Evolutionary conservation across 2,329 filamentous ascomycete genomes (phyloP).

Genomic region (Colletotrichum orbiculare): DNA sequence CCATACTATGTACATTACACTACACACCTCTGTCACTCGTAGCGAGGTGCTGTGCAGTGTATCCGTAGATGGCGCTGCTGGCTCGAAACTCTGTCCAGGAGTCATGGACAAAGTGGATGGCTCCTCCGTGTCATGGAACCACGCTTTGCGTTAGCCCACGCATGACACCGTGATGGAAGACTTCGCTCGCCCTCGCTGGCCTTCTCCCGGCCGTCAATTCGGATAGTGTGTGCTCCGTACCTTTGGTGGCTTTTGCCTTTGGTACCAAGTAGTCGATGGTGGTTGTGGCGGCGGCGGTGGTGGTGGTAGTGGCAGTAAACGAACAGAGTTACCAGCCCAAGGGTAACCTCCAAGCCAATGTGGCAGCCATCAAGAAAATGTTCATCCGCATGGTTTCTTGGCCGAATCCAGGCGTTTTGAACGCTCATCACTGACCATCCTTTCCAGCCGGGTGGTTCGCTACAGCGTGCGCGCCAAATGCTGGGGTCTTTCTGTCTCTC

Average conservation of each 20-base stretch:
- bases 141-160: not conserved
- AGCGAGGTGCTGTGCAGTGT: not conserved
- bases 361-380: too few relatives aligned
- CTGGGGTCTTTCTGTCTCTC: conserved; percentile 8
- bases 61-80: conserved; percentile 2
- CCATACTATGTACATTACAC: not conserved
- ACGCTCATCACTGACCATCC: conserved; percentile 22
- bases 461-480: conserved; percentile 19
- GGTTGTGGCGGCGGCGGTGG: too few relatives aligned
- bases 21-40: conserved; percentile 1
- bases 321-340: too few relatives aligned
- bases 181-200: too few relatives aligned
- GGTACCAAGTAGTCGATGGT: too few relatives aligned
- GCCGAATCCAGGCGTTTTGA: conserved; percentile 18
- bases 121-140: not conserved
- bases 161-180: too few relatives aligned
- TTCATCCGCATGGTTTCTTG: conserved; percentile 7
- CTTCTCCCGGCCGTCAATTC: too few relatives aligned
- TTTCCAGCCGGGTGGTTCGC: conserved; percentile 28
- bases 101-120: not conserved
- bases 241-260: too few relatives aligned
- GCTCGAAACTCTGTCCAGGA: not conserved
- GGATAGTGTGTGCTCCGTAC: too few relatives aligned
- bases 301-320: too few relatives aligned
- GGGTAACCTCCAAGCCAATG: too few relatives aligned